These are phyloP conservation scores for Tetracladium setigerum DNA, from an alignment of 495 filamentous ascomycete genomes.

Conservation along the genomic window DNA sequence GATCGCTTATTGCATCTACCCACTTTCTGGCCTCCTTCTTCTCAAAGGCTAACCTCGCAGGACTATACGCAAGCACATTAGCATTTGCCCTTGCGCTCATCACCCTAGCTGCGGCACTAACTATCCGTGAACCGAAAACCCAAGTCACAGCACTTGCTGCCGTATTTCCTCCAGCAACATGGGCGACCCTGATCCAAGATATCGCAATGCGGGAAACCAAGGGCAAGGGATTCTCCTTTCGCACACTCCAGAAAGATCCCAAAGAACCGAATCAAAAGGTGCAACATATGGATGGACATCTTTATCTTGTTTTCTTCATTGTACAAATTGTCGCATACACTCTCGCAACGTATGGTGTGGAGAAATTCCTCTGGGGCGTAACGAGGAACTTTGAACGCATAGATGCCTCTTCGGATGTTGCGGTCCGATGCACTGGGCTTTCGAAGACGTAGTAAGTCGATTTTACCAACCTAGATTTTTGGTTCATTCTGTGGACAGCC, in stretches of 20 bases:
- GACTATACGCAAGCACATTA: slow-evolving; percentile 32
- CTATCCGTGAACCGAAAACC: neutral
- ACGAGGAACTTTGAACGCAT: slow-evolving; percentile 10
- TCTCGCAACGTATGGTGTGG: slow-evolving; percentile 11
- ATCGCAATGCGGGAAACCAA: slow-evolving; percentile 11
- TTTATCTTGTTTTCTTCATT: slow-evolving; percentile 18
- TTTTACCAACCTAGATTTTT: no score
- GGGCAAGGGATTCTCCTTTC: slow-evolving; percentile 1
- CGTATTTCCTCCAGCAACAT: slow-evolving; percentile 15
- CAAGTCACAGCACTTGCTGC: slow-evolving; percentile 7
- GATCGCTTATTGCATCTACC: slow-evolving; percentile 33
- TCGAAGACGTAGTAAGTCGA: slow-evolving; percentile 11
- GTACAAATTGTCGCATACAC: slow-evolving; percentile 14
- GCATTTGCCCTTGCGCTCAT: slow-evolving; percentile 37
- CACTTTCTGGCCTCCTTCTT: slow-evolving; percentile 36
- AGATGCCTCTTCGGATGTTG: slow-evolving; percentile 14
- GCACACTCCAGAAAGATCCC: no score
- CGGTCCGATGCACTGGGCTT: slow-evolving; percentile 15
- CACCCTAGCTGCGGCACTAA: slow-evolving; percentile 1
- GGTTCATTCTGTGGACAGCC: no score
- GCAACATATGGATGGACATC: slow-evolving; percentile 11
- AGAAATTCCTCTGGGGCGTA: slow-evolving; percentile 14
- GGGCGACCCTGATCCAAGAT: slow-evolving; percentile 13
- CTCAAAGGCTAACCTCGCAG: slow-evolving; percentile 38
- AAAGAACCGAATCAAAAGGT: neutral